Evolutionary conservation across 306 rosid genomes (phyloP), one percentile per base, ranked within the genome.

Genomic region (Quercus gilva): DNA sequence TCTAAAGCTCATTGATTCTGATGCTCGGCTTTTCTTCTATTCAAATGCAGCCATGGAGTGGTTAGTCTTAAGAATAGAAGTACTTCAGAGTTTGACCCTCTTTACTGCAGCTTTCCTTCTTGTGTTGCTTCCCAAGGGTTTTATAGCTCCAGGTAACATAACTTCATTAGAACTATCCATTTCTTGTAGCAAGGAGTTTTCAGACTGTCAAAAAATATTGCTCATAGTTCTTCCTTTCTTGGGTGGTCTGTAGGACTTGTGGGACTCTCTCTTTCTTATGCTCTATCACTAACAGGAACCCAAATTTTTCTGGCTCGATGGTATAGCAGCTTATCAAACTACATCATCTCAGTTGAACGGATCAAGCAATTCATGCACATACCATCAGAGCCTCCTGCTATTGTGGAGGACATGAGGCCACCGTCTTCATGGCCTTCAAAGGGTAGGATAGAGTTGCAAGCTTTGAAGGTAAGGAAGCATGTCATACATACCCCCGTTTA

Each of bases 201-300:
- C 33, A n/a, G 25, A 64, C 55, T 71, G 21, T 60, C 31, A 69
- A 52, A 18, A 52, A 13, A 56, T 1, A 73, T 71, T 76, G 12
- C 61, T 75, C 13, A 12, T 55, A 67, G 2, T 43, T 43, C 55
- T 2, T 4, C 31, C 18, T 12, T 61, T 61, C 12, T 37, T 84
- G 26, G 53, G 5, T 26, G 58, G 1, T 86, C 19, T 77, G 85
- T 90, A 89, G 97, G 94, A 25, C 91, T 94, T 80, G 92, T 89
- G 69, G 96, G 97, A 74, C 83, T 92, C 19, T 89, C 96, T 28
- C 90, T 94, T 79, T 90, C 97, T 10, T 92, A 92, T 83, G 94
- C 98, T 19, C 73, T 94, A 80, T 8, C 86, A 33, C 75, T 92
- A 29, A 85, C 95, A 5, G 28, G 1, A 52, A 45, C 85, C 26